phyloP scores from a whole-genome alignment of 2,329 filamentous ascomycete genomes.

The Fusarium sp. region DNA sequence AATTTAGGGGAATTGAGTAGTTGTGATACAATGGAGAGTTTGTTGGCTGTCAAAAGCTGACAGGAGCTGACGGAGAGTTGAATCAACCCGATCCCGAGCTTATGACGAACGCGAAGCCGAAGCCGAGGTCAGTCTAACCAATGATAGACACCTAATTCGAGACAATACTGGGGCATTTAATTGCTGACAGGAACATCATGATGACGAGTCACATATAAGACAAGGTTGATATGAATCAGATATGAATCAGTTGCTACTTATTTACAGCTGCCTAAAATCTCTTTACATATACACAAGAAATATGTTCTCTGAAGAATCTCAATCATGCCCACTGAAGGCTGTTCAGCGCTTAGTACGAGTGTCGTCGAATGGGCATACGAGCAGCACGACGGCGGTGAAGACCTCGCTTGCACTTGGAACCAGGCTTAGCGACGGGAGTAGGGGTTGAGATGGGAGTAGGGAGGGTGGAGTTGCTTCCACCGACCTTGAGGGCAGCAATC shows the following conservation, averaged over 20 bases:
- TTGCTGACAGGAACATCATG: background rate
- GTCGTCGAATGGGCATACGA: slow-evolving; percentile 26
- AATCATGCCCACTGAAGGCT: background rate
- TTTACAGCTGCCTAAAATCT: slow-evolving; percentile 13
- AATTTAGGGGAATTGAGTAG: background rate
- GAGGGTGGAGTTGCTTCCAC: slow-evolving; percentile 31
- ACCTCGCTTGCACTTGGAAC: slow-evolving; percentile 22
- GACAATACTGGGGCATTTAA: accelerated
- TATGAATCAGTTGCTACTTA: slow-evolving; percentile 14
- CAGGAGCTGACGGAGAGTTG: slow-evolving; percentile 6
- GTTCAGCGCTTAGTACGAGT: slow-evolving; percentile 19
- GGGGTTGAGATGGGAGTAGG: slow-evolving; percentile 19
- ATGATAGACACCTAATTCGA: accelerated
- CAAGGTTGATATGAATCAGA: no score
- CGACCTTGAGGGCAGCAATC: slow-evolving; percentile 38
- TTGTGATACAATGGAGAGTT: no score
- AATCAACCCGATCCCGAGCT: slow-evolving; percentile 16
- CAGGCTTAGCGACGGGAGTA: slow-evolving; percentile 18
- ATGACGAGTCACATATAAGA: background rate
- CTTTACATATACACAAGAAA: slow-evolving; percentile 26
- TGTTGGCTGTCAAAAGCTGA: background rate
- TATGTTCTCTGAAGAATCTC: slow-evolving; percentile 4
- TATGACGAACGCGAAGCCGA: slow-evolving; percentile 19
- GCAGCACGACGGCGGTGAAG: slow-evolving; percentile 9
- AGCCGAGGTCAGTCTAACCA: background rate